Conservation (phyloP, 2,329 filamentous ascomycete genomes). For the Aspergillus glaucus region DNA sequence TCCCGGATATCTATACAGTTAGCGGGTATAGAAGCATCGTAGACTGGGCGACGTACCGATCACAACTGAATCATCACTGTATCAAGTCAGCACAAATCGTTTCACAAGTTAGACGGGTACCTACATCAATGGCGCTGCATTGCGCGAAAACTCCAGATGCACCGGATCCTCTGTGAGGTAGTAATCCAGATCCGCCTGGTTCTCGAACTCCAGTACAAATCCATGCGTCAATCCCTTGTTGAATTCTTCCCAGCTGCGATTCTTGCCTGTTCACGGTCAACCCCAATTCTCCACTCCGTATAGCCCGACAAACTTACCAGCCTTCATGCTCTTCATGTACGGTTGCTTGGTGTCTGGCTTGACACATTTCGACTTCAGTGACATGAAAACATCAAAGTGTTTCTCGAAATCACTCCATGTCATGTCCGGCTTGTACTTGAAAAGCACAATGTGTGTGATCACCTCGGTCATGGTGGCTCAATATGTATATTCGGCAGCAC, state of each 20-base stretch:
- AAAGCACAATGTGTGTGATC: conserved; percentile 1
- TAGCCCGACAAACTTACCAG: background rate
- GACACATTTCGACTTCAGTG: background rate
- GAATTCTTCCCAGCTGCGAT: conserved; percentile 3
- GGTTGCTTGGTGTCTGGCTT: background rate
- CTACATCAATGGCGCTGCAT: background rate
- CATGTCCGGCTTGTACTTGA: conserved; percentile 2
- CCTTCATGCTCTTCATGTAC: conserved; percentile 5
- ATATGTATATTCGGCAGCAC: background rate
- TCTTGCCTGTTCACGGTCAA: conserved; percentile 1
- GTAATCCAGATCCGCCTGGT: background rate
- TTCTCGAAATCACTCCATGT: conserved; percentile 1
- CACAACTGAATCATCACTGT: background rate
- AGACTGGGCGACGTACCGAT: background rate
- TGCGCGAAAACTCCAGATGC: background rate
- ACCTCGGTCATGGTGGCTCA: background rate
- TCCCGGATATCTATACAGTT: conserved; percentile 1
- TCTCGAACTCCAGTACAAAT: conserved; percentile 3
- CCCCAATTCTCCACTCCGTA: background rate
- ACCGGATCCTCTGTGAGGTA: background rate
- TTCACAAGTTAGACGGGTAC: too few species aligned
- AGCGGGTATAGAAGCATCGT: background rate
- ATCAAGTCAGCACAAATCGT: too few species aligned
- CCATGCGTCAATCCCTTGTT: conserved; percentile 4
- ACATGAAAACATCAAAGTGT: conserved; percentile 3